Evolutionary conservation across 495 filamentous ascomycete species (phyloP).

Genomic region (Rhizodiscina lignyota): DNA sequence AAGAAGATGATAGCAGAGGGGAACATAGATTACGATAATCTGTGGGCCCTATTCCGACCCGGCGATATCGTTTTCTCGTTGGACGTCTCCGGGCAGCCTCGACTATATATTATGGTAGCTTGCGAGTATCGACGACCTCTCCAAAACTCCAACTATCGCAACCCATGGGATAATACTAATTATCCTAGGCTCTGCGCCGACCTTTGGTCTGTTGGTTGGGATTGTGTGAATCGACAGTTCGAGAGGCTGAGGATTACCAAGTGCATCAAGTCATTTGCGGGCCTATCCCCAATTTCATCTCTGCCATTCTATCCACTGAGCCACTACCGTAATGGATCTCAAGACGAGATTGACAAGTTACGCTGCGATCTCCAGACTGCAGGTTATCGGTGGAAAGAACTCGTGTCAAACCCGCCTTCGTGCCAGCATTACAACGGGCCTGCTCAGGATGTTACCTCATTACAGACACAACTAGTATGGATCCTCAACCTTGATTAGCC

Average conservation of each 20-base stretch:
- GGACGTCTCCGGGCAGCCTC: not conserved
- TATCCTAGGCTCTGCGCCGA: slow-evolving; percentile 1
- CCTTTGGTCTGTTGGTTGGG: slow-evolving; percentile 2
- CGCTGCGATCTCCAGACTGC: not conserved
- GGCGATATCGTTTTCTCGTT: not conserved
- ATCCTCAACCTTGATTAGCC: too few species aligned
- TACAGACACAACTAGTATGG: too few species aligned
- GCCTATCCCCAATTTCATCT: not conserved
- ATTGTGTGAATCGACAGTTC: not conserved
- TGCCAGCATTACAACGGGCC: not conserved
- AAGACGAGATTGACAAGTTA: not conserved
- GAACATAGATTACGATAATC: not conserved
- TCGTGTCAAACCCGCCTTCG: not conserved
- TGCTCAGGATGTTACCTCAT: not conserved
- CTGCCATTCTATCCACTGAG: slow-evolving; percentile 1
- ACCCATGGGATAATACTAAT: too few species aligned
- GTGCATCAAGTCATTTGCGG: not conserved
- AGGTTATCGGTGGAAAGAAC: slow-evolving; percentile 1
- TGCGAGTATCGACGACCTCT: not conserved
- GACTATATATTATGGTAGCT: not conserved
- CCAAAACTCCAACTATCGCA: too few species aligned
- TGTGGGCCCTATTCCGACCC: slow-evolving; percentile 3
- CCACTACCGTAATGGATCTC: not conserved
- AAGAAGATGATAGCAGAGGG: not conserved
- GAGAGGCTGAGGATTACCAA: not conserved